phyloP scores from a whole-genome alignment of 176 grass and related monocot genomes.

The Aegilops longissima region DNA sequence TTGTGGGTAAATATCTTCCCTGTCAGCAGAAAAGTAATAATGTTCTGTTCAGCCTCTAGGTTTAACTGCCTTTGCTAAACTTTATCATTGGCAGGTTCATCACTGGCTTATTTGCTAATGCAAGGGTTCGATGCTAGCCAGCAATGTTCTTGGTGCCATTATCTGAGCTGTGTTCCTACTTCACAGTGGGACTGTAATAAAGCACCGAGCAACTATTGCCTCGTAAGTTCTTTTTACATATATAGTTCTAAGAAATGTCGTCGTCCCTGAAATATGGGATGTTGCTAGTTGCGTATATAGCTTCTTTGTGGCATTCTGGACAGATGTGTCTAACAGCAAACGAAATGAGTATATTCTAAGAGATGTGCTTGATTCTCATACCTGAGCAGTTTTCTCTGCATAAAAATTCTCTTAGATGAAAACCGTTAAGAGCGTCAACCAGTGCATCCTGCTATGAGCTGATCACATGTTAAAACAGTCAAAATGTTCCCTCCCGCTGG shows the following conservation, averaged over 20 bases:
- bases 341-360: background rate
- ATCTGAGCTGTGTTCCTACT: constrained; percentile 87
- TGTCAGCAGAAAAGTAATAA: background rate
- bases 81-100: constrained; percentile 65
- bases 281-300: background rate
- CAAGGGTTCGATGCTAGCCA: constrained; percentile 60
- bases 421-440: background rate
- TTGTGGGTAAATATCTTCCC: constrained; percentile 50
- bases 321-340: background rate
- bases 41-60: background rate
- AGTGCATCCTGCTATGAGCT: background rate
- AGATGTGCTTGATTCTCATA: background rate
- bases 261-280: background rate
- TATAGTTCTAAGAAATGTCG: background rate
- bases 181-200: constrained; percentile 85
- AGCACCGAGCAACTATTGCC: constrained; percentile 43
- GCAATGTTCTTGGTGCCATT: constrained; percentile 88
- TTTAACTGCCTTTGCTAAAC: constrained; percentile 29
- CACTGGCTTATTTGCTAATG: constrained; percentile 59
- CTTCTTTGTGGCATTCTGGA: constrained; percentile 2
- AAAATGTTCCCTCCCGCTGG: constrained; percentile 1
- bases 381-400: background rate
- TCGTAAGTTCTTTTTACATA: constrained; percentile 39
- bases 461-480: background rate
- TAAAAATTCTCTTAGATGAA: constrained; percentile 1